Conservation (phyloP, 306 rosid species). For the Vigna mungo region DNA sequence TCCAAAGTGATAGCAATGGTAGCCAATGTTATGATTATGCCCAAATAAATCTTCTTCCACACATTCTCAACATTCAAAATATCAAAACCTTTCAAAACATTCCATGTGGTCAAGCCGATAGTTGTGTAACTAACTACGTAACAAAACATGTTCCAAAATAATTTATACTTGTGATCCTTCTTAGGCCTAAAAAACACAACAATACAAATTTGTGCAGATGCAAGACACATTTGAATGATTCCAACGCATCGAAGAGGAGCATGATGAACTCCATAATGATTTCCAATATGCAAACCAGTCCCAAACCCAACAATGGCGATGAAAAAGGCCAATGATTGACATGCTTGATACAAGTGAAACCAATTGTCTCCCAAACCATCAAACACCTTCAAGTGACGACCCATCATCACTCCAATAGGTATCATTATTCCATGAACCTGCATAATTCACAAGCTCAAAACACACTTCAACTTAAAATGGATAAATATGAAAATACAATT, state of each 20-base stretch:
- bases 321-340: slow-evolving; percentile 10
- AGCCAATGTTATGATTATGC: neutral
- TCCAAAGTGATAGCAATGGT: neutral
- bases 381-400: slow-evolving; percentile 40
- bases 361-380: slow-evolving; percentile 1
- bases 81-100: slow-evolving; percentile 41
- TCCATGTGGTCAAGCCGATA: slow-evolving; percentile 17
- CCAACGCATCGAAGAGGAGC: slow-evolving; percentile 49
- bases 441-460: neutral
- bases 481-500: too few relatives aligned
- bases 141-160: slow-evolving; percentile 36
- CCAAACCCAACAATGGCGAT: neutral
- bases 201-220: neutral
- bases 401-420: slow-evolving; percentile 47
- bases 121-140: slow-evolving; percentile 31
- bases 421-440: slow-evolving; percentile 53
- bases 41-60: neutral
- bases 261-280: neutral
- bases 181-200: slow-evolving; percentile 12
- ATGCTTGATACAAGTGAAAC: slow-evolving; percentile 39
- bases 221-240: neutral
- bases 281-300: too few relatives aligned
- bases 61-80: neutral
- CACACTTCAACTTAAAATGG: too few relatives aligned
- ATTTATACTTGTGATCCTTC: slow-evolving; percentile 29